Percentiles rank a stretch among this genome's conserved stretches.
These are phyloP conservation scores for Porogramme epimiltina DNA, from an alignment of 1,284 basidiomycete genomes.

Conservation along the genomic window DNA sequence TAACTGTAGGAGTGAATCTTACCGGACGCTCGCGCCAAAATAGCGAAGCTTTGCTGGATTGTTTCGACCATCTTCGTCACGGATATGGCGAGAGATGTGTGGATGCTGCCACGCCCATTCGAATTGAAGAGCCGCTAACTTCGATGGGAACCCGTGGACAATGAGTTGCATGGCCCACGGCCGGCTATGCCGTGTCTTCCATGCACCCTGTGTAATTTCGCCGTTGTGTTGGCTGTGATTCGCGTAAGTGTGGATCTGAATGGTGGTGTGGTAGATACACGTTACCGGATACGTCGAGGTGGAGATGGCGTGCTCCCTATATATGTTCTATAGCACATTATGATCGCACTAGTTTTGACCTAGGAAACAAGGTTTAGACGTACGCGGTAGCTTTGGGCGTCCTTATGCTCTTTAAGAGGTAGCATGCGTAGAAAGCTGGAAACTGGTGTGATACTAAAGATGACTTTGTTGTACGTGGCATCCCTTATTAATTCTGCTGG, in stretches of 20 bases:
- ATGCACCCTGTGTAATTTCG: conserved; percentile 73
- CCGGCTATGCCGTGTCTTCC: conserved; percentile 67
- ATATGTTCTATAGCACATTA: conserved; percentile 51
- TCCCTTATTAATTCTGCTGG: no score
- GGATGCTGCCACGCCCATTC: conserved; percentile 95
- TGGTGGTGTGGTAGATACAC: neutral
- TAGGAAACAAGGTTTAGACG: conserved; percentile 26
- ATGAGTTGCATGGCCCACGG: conserved; percentile 94
- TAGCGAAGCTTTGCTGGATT: conserved; percentile 29
- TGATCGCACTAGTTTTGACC: neutral
- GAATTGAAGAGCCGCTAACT: conserved; percentile 83
- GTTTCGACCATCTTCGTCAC: conserved; percentile 35
- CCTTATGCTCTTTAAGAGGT: conserved; percentile 75
- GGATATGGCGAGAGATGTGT: conserved; percentile 57
- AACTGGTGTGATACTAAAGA: conserved; percentile 57
- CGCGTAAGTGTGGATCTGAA: neutral
- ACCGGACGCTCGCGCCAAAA: conserved; percentile 51
- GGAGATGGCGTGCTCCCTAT: conserved; percentile 87
- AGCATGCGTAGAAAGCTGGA: conserved; percentile 87
- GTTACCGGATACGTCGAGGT: conserved; percentile 66
- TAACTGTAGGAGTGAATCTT: conserved; percentile 24
- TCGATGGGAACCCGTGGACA: conserved; percentile 87
- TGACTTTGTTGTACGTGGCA: conserved; percentile 33
- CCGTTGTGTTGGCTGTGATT: conserved; percentile 80
- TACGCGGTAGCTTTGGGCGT: conserved; percentile 61